A percentile compares a stretch with the other conserved stretches of the same genome.
Conservation (phyloP, 139 green algal species). For the Coelastrella sp. region DNA sequence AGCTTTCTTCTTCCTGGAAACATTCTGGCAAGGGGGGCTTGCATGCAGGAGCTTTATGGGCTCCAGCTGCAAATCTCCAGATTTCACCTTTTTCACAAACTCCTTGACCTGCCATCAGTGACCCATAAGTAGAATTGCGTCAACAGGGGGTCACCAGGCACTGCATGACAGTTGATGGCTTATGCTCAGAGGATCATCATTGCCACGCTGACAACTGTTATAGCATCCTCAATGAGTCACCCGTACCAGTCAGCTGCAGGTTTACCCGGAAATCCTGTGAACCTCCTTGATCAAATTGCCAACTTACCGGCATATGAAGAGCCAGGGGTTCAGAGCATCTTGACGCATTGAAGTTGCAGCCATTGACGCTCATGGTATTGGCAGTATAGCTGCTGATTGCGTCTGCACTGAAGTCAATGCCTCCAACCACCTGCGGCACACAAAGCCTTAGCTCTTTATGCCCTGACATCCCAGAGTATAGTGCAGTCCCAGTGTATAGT, state of each 20-base stretch:
- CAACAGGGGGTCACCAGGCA: too few relatives aligned
- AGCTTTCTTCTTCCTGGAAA: background rate
- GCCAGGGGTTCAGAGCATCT: too few relatives aligned
- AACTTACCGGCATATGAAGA: too few relatives aligned
- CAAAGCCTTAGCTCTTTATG: too few relatives aligned
- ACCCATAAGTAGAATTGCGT: too few relatives aligned
- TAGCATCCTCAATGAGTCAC: background rate
- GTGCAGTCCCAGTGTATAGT: too few relatives aligned
- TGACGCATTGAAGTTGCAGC: background rate
- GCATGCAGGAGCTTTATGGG: background rate
- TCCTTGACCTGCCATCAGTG: background rate
- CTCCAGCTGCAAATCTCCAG: background rate
- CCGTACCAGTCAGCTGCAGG: background rate
- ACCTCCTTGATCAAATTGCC: too few relatives aligned
- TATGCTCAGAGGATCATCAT: too few relatives aligned
- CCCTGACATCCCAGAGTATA: too few relatives aligned
- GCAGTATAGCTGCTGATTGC: background rate
- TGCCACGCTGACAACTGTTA: too few relatives aligned
- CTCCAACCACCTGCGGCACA: background rate
- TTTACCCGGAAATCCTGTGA: too few relatives aligned
- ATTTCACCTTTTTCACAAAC: background rate
- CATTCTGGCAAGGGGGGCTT: conserved; percentile 39
- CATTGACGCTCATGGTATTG: conserved; percentile 1
- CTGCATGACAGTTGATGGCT: too few relatives aligned
- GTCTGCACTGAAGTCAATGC: background rate